Evolutionary conservation across 768 basidiomycete species (phyloP).

Genomic region (Tricholoma furcatifolium): DNA sequence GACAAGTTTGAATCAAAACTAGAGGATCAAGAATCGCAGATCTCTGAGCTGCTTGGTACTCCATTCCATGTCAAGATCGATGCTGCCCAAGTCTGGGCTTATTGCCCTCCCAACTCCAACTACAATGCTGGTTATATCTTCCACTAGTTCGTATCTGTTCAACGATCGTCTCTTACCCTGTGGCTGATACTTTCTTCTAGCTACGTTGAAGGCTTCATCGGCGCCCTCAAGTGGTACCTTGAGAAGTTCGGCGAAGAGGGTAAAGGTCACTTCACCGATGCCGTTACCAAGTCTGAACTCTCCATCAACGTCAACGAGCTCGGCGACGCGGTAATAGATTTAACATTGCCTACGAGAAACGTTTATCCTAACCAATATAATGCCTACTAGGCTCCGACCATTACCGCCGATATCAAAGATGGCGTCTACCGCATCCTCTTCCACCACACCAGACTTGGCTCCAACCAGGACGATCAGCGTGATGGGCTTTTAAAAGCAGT

Average conservation of each 20-base stretch:
- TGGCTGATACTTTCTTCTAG: conserved; percentile 14
- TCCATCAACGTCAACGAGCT: conserved; percentile 30
- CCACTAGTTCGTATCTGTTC: conserved; percentile 19
- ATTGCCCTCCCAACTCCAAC: conserved; percentile 20
- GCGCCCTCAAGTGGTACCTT: conserved; percentile 27
- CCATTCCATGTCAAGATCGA: conserved; percentile 33
- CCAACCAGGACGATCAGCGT: conserved; percentile 26
- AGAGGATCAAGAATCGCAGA: conserved; percentile 30
- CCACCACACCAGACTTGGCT: conserved; percentile 28
- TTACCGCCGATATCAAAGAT: conserved; percentile 35
- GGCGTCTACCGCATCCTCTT: conserved; percentile 41
- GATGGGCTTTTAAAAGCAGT: conserved; percentile 30
- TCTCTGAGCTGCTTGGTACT: conserved; percentile 27
- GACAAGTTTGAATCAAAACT: conserved; percentile 37
- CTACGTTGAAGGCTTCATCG: conserved; percentile 36
- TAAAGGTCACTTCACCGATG: conserved; percentile 36
- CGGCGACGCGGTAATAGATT: conserved; percentile 23
- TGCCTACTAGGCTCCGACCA: conserved; percentile 26
- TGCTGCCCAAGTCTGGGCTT: conserved; percentile 35
- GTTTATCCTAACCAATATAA: background rate
- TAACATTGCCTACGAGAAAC: background rate
- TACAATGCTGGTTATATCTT: conserved; percentile 25
- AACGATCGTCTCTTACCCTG: background rate
- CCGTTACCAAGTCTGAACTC: conserved; percentile 32
- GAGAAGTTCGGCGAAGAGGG: conserved; percentile 33